Conservation (phyloP, 2,329 filamentous ascomycete species). For the Bipolaris zeicola region DNA sequence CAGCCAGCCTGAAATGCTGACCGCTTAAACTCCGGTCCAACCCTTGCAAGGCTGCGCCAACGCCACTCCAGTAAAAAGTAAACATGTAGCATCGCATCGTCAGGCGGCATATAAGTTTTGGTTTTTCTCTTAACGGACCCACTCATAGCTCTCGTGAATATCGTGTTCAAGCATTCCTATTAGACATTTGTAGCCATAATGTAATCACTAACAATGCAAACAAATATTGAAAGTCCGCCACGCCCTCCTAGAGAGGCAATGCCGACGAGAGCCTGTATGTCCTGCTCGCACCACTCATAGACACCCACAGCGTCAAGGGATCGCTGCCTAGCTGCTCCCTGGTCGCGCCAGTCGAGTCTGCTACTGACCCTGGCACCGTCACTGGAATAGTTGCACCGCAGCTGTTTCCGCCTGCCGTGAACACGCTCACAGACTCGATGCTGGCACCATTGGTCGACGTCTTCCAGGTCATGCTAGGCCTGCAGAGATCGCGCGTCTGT, state of each 20-base stretch:
- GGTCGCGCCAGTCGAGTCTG: conserved; percentile 52
- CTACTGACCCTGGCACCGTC: conserved; percentile 57
- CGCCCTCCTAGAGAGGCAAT: conserved; percentile 28
- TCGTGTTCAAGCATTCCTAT: neutral
- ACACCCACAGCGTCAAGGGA: conserved; percentile 49
- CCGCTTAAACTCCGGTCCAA: conserved; percentile 3
- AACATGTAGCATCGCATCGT: neutral
- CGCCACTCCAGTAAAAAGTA: neutral
- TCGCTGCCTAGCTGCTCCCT: conserved; percentile 60
- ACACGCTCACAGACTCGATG: conserved; percentile 59
- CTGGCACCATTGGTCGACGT: conserved; percentile 50
- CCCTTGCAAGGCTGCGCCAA: too few species aligned
- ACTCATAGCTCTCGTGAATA: neutral
- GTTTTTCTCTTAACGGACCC: neutral
- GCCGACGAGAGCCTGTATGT: conserved; percentile 42
- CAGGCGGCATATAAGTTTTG: neutral
- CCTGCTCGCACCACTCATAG: conserved; percentile 44
- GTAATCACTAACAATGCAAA: neutral
- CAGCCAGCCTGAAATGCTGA: neutral
- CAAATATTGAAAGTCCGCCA: neutral
- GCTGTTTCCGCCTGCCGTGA: conserved; percentile 53
- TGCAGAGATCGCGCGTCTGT: conserved; percentile 59
- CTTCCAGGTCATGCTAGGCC: conserved; percentile 56
- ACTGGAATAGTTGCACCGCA: conserved; percentile 61
- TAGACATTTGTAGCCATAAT: conserved; percentile 11